These are phyloP conservation scores for Coemansia furcata DNA, from an alignment of 192 early-diverging fungal species.

Conservation along the genomic window DNA sequence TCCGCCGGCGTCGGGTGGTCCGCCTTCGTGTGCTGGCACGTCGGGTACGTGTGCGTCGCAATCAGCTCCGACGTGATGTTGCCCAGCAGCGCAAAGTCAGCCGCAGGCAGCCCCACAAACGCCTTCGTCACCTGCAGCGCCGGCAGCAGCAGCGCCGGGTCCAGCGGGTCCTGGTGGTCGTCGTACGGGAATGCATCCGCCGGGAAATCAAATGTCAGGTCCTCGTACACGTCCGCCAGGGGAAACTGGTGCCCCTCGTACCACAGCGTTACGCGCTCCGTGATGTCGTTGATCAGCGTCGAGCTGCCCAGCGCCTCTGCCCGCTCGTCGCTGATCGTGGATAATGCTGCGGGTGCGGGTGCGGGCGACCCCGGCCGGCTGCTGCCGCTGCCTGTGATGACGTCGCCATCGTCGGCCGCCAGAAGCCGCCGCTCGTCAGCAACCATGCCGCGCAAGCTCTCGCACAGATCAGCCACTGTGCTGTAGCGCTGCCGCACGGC, in stretches of 20 bases:
- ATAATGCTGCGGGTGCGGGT: constrained; percentile 1
- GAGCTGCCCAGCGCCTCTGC: constrained; percentile 1
- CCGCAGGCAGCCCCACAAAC: constrained; percentile 60
- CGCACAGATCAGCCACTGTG: constrained; percentile 42
- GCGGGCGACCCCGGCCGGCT: background rate
- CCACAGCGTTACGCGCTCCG: constrained; percentile 47
- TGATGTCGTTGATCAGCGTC: constrained; percentile 36
- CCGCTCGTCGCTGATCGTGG: background rate
- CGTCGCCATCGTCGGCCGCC: constrained; percentile 5
- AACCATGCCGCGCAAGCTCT: constrained; percentile 36
- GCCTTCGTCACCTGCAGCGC: constrained; percentile 65
- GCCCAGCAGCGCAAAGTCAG: constrained; percentile 64
- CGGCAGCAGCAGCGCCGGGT: constrained; percentile 65
- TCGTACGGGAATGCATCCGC: constrained; percentile 53
- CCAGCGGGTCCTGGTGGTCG: constrained; percentile 59
- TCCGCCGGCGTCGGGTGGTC: constrained; percentile 65
- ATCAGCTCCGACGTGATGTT: constrained; percentile 66
- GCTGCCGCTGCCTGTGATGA: constrained; percentile 5
- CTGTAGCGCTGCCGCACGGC: constrained; percentile 30
- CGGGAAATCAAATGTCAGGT: constrained; percentile 53
- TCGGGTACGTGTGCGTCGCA: constrained; percentile 68
- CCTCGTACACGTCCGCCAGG: constrained; percentile 52
- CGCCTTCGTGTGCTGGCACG: constrained; percentile 67
- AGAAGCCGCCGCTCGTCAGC: constrained; percentile 25
- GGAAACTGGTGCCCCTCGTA: constrained; percentile 54